Evolutionary conservation across 805 yeast genomes (phyloP).

Genomic region (Candida boleticola): DNA sequence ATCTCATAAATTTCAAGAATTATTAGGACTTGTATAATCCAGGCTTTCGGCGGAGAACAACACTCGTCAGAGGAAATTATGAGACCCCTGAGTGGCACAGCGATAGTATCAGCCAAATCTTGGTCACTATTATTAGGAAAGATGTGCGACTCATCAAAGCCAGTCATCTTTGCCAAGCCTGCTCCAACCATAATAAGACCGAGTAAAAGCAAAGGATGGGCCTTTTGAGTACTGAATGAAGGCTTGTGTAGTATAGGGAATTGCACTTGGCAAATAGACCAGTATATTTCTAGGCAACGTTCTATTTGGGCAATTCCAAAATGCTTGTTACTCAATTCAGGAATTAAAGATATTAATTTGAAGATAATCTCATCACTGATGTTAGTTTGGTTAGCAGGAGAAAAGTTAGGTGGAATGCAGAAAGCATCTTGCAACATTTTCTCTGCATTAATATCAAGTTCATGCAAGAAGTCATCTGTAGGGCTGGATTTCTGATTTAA

Average conservation of each 20-base stretch:
- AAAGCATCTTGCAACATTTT: neutral
- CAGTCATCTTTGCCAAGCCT: constrained; percentile 12
- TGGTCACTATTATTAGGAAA: constrained; percentile 15
- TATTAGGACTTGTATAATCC: constrained; percentile 70
- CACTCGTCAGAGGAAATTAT: constrained; percentile 67
- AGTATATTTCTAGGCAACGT: constrained; percentile 35
- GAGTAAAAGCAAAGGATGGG: constrained; percentile 49
- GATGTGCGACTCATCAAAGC: constrained; percentile 27
- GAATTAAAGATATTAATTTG: constrained; percentile 17
- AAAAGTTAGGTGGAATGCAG: neutral
- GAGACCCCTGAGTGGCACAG: constrained; percentile 62
- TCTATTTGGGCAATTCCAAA: constrained; percentile 16
- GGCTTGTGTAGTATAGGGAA: constrained; percentile 60
- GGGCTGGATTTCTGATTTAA: neutral
- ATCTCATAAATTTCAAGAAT: constrained; percentile 74
- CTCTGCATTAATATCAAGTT: neutral
- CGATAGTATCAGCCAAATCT: constrained; percentile 45
- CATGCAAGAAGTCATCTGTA: neutral
- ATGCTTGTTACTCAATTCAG: constrained; percentile 15
- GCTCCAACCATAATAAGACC: constrained; percentile 59
- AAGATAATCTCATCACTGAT: constrained; percentile 14
- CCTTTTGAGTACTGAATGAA: constrained; percentile 46
- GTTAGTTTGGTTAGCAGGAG: constrained; percentile 12
- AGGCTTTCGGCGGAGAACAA: constrained; percentile 69
- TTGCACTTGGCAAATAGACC: constrained; percentile 57